Evolutionary conservation across 768 basidiomycete species (phyloP), one percentile per base, ranked within the genome.

Genomic region (Jaapia argillacea): DNA sequence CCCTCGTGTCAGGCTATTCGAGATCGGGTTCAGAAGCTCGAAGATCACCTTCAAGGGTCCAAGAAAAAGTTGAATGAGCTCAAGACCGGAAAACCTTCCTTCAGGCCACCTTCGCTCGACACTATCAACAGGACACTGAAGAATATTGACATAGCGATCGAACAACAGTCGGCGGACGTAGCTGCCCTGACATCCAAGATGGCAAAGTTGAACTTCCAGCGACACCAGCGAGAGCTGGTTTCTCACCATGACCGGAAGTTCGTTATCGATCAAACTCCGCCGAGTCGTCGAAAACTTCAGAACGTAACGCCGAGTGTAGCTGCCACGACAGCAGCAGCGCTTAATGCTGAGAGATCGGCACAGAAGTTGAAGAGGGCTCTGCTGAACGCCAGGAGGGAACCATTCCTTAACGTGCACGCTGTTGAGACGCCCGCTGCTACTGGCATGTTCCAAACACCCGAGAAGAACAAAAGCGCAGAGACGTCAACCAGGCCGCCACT

Each of bases 101-200:
- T 90, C 44, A 76, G 74, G 87, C 73, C 88, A 4, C 90, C 91
- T 1, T 79, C 87, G 5, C 63, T 96, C 41, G 92, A 93, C 53
- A 82, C 85, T 1, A 75, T 94, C 57, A 80, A 84, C 51, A 75
- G 87, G 24, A 85, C 88, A 0, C 84, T 86, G 53, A 77, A 83
- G 33, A 92, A 93, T 58, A 88, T 96, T 52, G 84, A 89, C 43
- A 56, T 77, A 16, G 77, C 79, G 1, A 71, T 88, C 47, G 68
- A 69, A 28, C 77, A 82, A 50, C 79, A 84, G 58, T 64, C 67
- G 1, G 63, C 65, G 23, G 74, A 80, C 6, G 59, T 88, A 22
- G 61, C 69, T 2, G 55, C 59, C 2, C 68, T 88, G 24, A 59
- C 70, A 2, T 56, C 65, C n/a, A 72, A 80, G 26, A 58, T 85